Base-by-base conservation (phyloP, 208 protist genomes). In the Leishmania aethiopica region DNA sequence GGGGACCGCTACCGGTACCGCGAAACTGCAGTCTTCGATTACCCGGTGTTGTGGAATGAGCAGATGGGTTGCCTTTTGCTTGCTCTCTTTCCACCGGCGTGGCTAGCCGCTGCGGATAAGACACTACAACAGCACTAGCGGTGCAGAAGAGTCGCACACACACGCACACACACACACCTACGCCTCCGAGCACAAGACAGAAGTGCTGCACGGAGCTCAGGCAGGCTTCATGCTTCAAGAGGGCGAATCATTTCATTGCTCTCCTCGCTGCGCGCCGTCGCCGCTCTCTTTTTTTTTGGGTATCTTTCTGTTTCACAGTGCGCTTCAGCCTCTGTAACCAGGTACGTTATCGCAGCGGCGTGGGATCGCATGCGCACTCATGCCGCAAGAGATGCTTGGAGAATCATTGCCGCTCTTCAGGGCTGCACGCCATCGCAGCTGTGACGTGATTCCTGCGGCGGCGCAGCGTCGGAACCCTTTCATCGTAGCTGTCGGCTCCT, bases 221-320 rank as follows among this genome's bases (percentile, higher is more conserved):
- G 7, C 42, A 49, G 19, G 8, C 4, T 15, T 35, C 19, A 73
- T 49, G 37, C 25, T 17, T 32, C 19, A n/a, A 47, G 42, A 73
- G 69, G 19, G 19, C 4, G 22, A 51, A 22, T 73, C 7, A 35
- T 32, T 47, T 60, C 28, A 42, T 49, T 76, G n/a, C 42, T 42
- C 28, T 76, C 49, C 47, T 13, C 19, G 19, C 51, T 22, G 40
- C 59, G 37, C 75, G 59, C 25, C 1, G 51, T 32, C 45, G 6
- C 53, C n/a, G 13, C 55, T 89, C 82, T 73, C 86, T 45, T 71
- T 79, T 89, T 45, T 11, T 49, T 49, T 49, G 42, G 72, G 69
- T 57, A 53, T 82, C 59, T 55, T 88, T 80, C 40, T 40, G 66
- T 78, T 25, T n/a, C 66, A 71, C 32, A 71, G 15, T 53, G 6